phyloP scores from a whole-genome alignment of 1,139 yeast species.

The Yamadazyma dushanensis region DNA sequence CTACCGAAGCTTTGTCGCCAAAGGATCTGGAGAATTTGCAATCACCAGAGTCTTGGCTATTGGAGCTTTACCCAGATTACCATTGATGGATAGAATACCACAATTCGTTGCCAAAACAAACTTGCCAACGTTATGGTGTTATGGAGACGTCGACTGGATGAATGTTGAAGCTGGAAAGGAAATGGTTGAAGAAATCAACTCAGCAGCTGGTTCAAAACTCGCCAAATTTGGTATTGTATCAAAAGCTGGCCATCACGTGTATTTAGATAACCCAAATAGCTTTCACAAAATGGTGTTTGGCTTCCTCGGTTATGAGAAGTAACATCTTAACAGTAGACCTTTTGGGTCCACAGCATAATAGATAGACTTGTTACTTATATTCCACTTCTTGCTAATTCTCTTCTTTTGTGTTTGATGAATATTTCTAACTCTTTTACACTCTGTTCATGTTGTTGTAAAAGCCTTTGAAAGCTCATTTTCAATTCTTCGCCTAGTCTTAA shows the following conservation, averaged over 20 bases:
- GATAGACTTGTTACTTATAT: too few species aligned
- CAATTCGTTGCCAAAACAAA: slow-evolving; percentile 33
- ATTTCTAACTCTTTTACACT: slow-evolving; percentile 12
- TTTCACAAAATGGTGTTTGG: slow-evolving; percentile 38
- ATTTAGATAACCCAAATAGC: slow-evolving; percentile 63
- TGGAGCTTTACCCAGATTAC: slow-evolving; percentile 44
- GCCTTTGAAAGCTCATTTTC: slow-evolving; percentile 14
- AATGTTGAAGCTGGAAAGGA: slow-evolving; percentile 44
- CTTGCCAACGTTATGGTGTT: slow-evolving; percentile 47
- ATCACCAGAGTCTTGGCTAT: slow-evolving; percentile 41
- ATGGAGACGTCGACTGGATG: slow-evolving; percentile 53
- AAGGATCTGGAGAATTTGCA: slow-evolving; percentile 50
- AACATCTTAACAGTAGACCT: too few species aligned
- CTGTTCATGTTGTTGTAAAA: slow-evolving; percentile 12
- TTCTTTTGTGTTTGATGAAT: slow-evolving; percentile 11
- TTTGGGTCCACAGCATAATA: too few species aligned
- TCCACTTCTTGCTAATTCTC: slow-evolving; percentile 8
- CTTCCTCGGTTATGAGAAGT: slow-evolving; percentile 27
- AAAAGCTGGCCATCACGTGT: slow-evolving; percentile 76
- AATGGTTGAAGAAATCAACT: slow-evolving; percentile 40
- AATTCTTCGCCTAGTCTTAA: slow-evolving; percentile 16
- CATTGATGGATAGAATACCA: slow-evolving; percentile 46
- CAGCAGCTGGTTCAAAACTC: slow-evolving; percentile 22
- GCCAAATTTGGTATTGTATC: slow-evolving; percentile 45
- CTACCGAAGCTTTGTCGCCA: slow-evolving; percentile 39